These are phyloP conservation scores for Cercospora sp. DNA, from an alignment of 2,329 filamentous ascomycete genomes.

Conservation along the genomic window DNA sequence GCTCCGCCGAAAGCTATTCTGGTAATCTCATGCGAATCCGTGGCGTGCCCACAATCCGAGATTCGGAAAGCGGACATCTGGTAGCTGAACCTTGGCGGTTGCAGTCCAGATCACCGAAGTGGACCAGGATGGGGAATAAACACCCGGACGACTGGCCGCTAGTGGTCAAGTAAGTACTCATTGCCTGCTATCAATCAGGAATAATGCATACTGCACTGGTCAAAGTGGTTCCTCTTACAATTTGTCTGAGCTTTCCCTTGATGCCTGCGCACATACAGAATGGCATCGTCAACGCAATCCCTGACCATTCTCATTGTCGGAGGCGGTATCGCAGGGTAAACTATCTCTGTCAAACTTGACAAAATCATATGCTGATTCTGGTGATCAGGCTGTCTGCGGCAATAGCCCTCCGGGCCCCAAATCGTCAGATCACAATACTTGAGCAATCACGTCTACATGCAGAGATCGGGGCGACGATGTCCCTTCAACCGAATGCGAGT, in stretches of 20 bases:
- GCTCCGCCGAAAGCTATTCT: background rate
- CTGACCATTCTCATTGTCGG: constrained; percentile 38
- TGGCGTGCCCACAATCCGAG: background rate
- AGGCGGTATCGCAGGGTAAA: constrained; percentile 27
- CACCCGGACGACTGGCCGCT: background rate
- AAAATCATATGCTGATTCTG: background rate
- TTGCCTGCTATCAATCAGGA: background rate
- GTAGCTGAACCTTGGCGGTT: background rate
- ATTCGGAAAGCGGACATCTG: background rate
- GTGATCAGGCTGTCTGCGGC: constrained; percentile 34
- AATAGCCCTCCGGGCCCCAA: constrained; percentile 41
- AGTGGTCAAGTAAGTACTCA: background rate
- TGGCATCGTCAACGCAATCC: constrained; percentile 33
- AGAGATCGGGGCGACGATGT: constrained; percentile 47
- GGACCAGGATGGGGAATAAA: background rate
- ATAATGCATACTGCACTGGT: background rate
- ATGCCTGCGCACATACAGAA: constrained; percentile 18
- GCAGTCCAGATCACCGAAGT: background rate
- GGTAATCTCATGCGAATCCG: background rate
- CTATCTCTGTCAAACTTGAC: background rate
- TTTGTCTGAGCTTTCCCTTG: constrained; percentile 14
- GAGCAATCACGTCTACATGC: constrained; percentile 35
- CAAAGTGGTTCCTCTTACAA: constrained; percentile 6
- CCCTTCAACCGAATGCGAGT: constrained; percentile 47
- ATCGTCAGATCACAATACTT: constrained; percentile 39